Percentiles rank a stretch among this genome's conserved stretches.
These are phyloP conservation scores for Penicillium roqueforti DNA, from an alignment of 495 filamentous ascomycete species.

Conservation along the genomic window DNA sequence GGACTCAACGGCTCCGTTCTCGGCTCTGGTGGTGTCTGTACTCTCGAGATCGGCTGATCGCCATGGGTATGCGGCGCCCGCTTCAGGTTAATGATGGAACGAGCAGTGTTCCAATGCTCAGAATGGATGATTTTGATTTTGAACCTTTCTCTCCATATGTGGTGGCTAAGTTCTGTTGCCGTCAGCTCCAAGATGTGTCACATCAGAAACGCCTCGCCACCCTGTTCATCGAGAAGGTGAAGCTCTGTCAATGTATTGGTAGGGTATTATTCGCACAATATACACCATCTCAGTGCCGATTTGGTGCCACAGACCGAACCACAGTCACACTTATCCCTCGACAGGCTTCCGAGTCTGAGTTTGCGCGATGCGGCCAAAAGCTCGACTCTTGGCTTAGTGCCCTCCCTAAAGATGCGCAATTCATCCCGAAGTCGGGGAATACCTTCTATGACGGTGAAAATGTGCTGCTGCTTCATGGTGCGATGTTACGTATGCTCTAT, in stretches of 20 bases:
- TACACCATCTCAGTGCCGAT: conserved; percentile 58
- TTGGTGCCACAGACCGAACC: conserved; percentile 62
- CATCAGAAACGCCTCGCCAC: conserved; percentile 66
- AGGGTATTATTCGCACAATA: conserved; percentile 80
- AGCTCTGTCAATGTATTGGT: conserved; percentile 76
- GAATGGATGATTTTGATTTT: conserved; percentile 73
- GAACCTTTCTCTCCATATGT: conserved; percentile 51
- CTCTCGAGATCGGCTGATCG: conserved; percentile 83
- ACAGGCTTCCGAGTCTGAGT: conserved; percentile 63
- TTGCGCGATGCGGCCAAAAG: conserved; percentile 64
- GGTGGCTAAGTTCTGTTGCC: conserved; percentile 33
- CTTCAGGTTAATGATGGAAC: conserved; percentile 82
- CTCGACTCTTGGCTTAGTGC: conserved; percentile 63
- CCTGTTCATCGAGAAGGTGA: conserved; percentile 85
- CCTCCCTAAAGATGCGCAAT: conserved; percentile 56
- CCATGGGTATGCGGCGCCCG: conserved; percentile 79
- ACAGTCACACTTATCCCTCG: conserved; percentile 81
- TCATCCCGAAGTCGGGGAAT: conserved; percentile 31
- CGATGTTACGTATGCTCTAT: conserved; percentile 80
- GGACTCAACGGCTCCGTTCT: conserved; percentile 61
- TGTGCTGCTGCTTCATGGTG: conserved; percentile 65
- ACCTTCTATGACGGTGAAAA: conserved; percentile 44
- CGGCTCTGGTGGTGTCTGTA: conserved; percentile 90
- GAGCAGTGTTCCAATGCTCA: conserved; percentile 80
- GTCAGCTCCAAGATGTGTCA: conserved; percentile 38